phyloP scores from a whole-genome alignment of 1,139 yeast genomes.

The Protomyces lactucae-debilis region DNA sequence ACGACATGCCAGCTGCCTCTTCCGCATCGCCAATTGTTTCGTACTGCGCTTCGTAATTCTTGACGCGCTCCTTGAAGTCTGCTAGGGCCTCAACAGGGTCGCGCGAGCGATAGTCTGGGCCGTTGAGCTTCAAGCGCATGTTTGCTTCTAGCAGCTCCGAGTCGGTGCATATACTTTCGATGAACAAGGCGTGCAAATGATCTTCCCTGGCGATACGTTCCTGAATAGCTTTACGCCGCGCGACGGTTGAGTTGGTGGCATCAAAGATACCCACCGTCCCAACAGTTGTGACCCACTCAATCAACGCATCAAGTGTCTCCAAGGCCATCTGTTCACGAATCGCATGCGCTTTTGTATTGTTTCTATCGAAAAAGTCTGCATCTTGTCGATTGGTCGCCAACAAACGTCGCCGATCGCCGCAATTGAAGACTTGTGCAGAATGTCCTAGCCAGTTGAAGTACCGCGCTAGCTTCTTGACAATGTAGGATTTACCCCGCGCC shows the following conservation, averaged over 20 bases:
- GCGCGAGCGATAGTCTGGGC: slow-evolving; percentile 88
- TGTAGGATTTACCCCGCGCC: slow-evolving; percentile 87
- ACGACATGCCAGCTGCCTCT: slow-evolving; percentile 59
- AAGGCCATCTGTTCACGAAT: slow-evolving; percentile 93
- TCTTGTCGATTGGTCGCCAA: slow-evolving; percentile 30
- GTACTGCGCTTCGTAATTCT: slow-evolving; percentile 82
- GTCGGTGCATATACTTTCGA: slow-evolving; percentile 85
- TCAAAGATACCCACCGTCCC: slow-evolving; percentile 95
- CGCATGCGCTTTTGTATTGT: slow-evolving; percentile 57
- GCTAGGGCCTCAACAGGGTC: slow-evolving; percentile 72
- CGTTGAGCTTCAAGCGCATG: slow-evolving; percentile 75
- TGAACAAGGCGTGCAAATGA: slow-evolving; percentile 64
- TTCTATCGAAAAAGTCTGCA: slow-evolving; percentile 84
- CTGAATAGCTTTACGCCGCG: slow-evolving; percentile 63
- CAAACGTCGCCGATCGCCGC: slow-evolving; percentile 79
- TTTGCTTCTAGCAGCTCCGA: slow-evolving; percentile 72
- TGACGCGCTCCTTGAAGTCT: slow-evolving; percentile 77
- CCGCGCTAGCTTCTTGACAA: slow-evolving; percentile 81
- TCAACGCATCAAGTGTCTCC: slow-evolving; percentile 80
- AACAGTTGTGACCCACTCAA: slow-evolving; percentile 73
- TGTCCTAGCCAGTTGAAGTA: slow-evolving; percentile 91
- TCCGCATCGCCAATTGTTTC: slow-evolving; percentile 81
- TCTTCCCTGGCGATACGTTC: slow-evolving; percentile 62
- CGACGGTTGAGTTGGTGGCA: slow-evolving; percentile 85
- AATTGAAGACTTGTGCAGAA: slow-evolving; percentile 83